phyloP scores from a whole-genome alignment of 495 filamentous ascomycete species.

The Penicillium pancosmium region DNA sequence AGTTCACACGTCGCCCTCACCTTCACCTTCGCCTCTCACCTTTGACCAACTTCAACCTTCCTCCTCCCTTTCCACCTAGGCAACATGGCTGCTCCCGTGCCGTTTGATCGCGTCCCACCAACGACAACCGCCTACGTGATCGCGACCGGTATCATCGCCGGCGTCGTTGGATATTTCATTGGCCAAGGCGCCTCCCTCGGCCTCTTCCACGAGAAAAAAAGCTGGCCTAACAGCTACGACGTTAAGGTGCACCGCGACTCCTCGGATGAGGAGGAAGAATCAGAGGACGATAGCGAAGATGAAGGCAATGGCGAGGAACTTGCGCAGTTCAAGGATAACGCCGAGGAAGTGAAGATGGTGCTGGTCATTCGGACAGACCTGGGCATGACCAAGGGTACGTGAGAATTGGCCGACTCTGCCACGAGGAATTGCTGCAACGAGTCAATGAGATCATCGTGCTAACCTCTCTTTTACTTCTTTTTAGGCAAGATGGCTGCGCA shows the following conservation, averaged over 20 bases:
- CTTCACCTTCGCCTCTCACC: not conserved
- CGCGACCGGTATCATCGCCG: conserved; percentile 65
- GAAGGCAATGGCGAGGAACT: conserved; percentile 46
- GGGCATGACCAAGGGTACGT: conserved; percentile 91
- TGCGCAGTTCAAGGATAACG: conserved; percentile 49
- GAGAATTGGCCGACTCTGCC: not conserved
- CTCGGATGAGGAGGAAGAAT: conserved; percentile 42
- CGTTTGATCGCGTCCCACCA: conserved; percentile 42
- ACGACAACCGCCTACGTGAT: conserved; percentile 57
- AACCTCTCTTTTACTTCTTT: not conserved
- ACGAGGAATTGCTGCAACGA: not conserved
- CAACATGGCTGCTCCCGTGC: conserved; percentile 41
- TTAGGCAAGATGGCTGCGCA: conserved; percentile 97
- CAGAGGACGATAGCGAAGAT: conserved; percentile 39
- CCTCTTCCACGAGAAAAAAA: conserved; percentile 49
- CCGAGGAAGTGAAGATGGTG: conserved; percentile 91
- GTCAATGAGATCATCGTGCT: not conserved
- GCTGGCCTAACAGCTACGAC: conserved; percentile 56
- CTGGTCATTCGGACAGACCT: conserved; percentile 90
- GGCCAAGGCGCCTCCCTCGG: conserved; percentile 53
- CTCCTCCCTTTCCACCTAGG: not conserved
- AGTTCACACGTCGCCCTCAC: not conserved
- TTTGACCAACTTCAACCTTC: not conserved
- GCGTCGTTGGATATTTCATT: conserved; percentile 68
- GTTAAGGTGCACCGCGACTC: conserved; percentile 51